Percentiles rank a stretch among this genome's conserved stretches.
These are phyloP conservation scores for Abrus pulchellus DNA, from an alignment of 306 rosid species.

Conservation along the genomic window DNA sequence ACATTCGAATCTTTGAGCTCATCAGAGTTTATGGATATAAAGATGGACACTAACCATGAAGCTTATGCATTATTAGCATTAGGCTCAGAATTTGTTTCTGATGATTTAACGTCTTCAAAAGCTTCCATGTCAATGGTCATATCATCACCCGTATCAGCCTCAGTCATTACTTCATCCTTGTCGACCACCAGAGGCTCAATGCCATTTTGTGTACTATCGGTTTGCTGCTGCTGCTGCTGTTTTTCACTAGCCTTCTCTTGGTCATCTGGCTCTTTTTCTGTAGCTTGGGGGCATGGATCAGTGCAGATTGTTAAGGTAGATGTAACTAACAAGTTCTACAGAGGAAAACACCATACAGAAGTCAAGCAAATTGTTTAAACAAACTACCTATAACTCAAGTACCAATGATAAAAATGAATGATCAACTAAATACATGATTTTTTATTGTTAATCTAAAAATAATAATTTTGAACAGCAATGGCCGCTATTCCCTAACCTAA, in stretches of 20 bases:
- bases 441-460: slow-evolving; percentile 9
- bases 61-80: slow-evolving; percentile 59
- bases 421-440: slow-evolving; percentile 4
- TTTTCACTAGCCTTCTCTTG: slow-evolving; percentile 61
- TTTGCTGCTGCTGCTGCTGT: slow-evolving; percentile 60
- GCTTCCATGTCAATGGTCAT: slow-evolving; percentile 83
- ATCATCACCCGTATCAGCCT: slow-evolving; percentile 69
- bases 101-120: slow-evolving; percentile 66
- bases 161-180: slow-evolving; percentile 79
- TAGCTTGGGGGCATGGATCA: slow-evolving; percentile 62
- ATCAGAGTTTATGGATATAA: slow-evolving; percentile 37
- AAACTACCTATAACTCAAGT: slow-evolving; percentile 16
- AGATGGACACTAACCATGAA: slow-evolving; percentile 30
- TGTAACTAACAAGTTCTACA: slow-evolving; percentile 91
- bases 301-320: slow-evolving; percentile 67
- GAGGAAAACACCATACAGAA: slow-evolving; percentile 34
- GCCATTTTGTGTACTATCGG: slow-evolving; percentile 67
- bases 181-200: slow-evolving; percentile 63
- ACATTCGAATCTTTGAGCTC: slow-evolving; percentile 36
- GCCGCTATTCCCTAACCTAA: no score
- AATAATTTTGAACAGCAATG: slow-evolving; percentile 32
- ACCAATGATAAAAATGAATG: slow-evolving; percentile 19
- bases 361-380: slow-evolving; percentile 27
- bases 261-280: slow-evolving; percentile 52
- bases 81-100: slow-evolving; percentile 65